Percentiles rank a stretch among this genome's conserved stretches.
Conservation (phyloP, 192 early-diverging fungal genomes). For the Gonapodya prolifera region DNA sequence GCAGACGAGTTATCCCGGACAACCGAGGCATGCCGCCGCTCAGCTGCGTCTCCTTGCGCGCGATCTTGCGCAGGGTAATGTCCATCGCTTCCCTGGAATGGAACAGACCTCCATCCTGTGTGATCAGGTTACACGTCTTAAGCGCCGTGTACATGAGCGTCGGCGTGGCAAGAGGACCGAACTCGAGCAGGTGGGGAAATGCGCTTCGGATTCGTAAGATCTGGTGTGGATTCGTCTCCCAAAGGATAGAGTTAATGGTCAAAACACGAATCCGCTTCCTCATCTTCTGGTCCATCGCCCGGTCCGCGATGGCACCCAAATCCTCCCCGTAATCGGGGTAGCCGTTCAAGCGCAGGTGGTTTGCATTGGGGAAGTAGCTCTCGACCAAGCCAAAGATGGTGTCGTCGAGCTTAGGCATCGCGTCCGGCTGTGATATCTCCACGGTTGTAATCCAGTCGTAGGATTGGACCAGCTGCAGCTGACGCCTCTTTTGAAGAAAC, state of each 20-base stretch:
- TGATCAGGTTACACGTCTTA: neutral
- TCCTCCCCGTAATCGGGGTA: neutral
- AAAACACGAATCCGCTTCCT: neutral
- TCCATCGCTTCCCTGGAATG: neutral
- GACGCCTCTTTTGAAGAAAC: neutral
- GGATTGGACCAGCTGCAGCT: neutral
- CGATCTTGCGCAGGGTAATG: neutral
- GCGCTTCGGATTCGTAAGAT: neutral
- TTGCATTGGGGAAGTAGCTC: neutral
- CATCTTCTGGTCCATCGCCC: neutral
- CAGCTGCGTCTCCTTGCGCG: too few relatives aligned
- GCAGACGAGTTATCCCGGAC: neutral
- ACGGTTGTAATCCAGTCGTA: neutral
- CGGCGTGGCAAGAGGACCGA: neutral
- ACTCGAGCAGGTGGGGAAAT: neutral
- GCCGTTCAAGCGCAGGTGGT: neutral
- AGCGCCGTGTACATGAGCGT: too few relatives aligned
- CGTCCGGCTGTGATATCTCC: neutral
- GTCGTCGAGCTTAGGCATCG: neutral
- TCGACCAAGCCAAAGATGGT: neutral
- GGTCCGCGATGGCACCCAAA: neutral
- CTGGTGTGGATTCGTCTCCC: neutral
- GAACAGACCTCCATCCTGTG: neutral
- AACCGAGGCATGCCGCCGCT: neutral
- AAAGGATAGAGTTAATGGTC: neutral